Conservation (phyloP, 768 basidiomycete species). For the Lepiota subincarnata region DNA sequence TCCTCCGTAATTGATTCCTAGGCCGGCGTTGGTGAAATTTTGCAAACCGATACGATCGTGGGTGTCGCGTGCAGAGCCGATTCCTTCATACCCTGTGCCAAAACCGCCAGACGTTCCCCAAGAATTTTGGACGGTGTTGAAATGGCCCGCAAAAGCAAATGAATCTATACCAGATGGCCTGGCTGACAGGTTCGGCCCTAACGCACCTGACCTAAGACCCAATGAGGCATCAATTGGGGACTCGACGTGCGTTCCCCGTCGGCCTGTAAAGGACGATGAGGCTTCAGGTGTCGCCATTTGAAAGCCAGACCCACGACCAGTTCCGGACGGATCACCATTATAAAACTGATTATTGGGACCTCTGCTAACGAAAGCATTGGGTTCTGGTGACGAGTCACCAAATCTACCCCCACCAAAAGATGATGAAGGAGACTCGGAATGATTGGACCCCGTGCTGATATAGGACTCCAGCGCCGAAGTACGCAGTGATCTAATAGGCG, state of each 20-base stretch:
- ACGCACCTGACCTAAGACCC: neutral
- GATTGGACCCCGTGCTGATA: constrained; percentile 46
- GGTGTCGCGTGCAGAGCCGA: neutral
- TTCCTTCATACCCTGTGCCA: constrained; percentile 1
- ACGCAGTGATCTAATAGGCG: constrained; percentile 56
- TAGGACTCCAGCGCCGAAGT: constrained; percentile 66
- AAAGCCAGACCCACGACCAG: constrained; percentile 19
- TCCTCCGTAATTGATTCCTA: constrained; percentile 4
- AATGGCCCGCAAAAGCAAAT: constrained; percentile 10
- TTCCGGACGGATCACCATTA: constrained; percentile 26
- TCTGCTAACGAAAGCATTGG: constrained; percentile 49
- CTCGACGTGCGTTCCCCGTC: constrained; percentile 38
- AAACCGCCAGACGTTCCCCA: constrained; percentile 10
- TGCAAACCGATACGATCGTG: constrained; percentile 8
- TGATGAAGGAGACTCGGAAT: constrained; percentile 70
- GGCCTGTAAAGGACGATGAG: constrained; percentile 26
- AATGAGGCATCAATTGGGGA: constrained; percentile 32
- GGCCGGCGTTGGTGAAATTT: neutral
- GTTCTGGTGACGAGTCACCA: constrained; percentile 66
- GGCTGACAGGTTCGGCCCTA: neutral
- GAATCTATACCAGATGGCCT: constrained; percentile 4
- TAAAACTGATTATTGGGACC: constrained; percentile 33
- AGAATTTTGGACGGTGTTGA: constrained; percentile 14
- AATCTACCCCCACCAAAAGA: constrained; percentile 64
- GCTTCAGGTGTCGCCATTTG: constrained; percentile 12